Base-by-base conservation (phyloP, 352 stramenopile genomes). In the Globisporangium radiosum region DNA sequence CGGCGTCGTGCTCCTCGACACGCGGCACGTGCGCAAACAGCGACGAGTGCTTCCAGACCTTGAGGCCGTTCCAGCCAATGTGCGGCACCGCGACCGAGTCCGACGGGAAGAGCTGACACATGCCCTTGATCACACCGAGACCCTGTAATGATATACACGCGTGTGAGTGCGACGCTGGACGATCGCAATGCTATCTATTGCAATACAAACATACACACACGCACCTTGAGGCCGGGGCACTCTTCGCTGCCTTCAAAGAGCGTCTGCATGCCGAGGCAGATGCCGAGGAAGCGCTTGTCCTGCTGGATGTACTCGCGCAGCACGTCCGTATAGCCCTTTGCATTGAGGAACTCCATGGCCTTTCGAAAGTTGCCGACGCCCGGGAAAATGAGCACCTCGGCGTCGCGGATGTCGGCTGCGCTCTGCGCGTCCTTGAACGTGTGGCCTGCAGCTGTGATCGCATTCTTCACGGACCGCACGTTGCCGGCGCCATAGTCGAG, bases 401-500 rank as follows among this genome's bases (percentile, higher is more conserved):
- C 95, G 17, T 71, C 52, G 45, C 62, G 59, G 62, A 99, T 98
- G 78, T 98, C 90, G n/a, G 91, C 81, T 25, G 90, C 83, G 44
- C 74, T 73, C 17, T 79, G 73, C 50, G 97, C 95, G 61, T 97
- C 86, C 53, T 91, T 85, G 52, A 97, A 83, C 52, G 84, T 75
- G 64, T 94, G 95, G 15, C 95, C 96, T 7, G 91, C 80, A 6
- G 80, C 79, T 45, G 78, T 73, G 65, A 99, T 98, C 42, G 96
- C 96, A 71, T 99, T 99, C 73, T 87, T 90, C 11, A 99, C 83
- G 62, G 91, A 98, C 63, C 96, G 90, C 61, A 99, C 96, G 76
- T 99, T 99, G 64, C 97, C 97, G n/a, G 96, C 97, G 60, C 97
- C 97, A 69, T 99, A 99, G 76, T 99, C 97, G 7, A 99, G 81